Base-by-base conservation (phyloP, 2,329 filamentous ascomycete species). In the Monilinia aucupariae region DNA sequence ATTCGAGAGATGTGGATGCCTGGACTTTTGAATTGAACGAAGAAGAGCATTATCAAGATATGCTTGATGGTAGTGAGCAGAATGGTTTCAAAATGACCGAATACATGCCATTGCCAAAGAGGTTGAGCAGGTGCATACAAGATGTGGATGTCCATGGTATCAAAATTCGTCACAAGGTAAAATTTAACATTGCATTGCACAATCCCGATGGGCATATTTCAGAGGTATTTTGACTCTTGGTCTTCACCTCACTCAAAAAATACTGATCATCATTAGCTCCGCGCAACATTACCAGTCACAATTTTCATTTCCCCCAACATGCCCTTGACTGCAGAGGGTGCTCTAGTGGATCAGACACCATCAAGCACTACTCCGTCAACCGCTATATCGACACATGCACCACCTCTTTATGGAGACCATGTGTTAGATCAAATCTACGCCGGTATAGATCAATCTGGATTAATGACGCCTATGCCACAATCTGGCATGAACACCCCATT, bases 271-370 rank as follows among this genome's bases (percentile, higher is more conserved):
- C 62, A 59, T 41, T 68, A 90, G 86, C 84, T 97, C 59, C 88
- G 93, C 59, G 93, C 93, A 53, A 94, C 92, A 49, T 84, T 97
- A 39, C 92, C 94, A 1, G 84, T 97, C 20, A 91, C 91, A 61
- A 87, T 99, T 47, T 97, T 96, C 77, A 97, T 97, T 68, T 99
- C 94, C 6, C 93, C 94, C 0, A 94, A 94, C 72, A 86, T 96
- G 71, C 89, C 91, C 0, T 84, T 97, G 45, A 91, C 94, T 71
- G 91, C 96, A 59, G 85, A 93, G 65, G 94, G 96, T 70, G 88
- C 90, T 70, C 82, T 97, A 2, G 79, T 90, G 60, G 81, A 82
- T 60, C 82, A 85, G 71, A 79, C 79, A n/a, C 80, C 82, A 20
- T 69, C 79, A 72, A 73, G 78, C 64, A 37, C 10, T 25, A 76